A percentile compares a stretch with the other conserved stretches of the same genome.
These are phyloP conservation scores for Exidia glandulosa DNA, from an alignment of 768 basidiomycete species.

Conservation along the genomic window DNA sequence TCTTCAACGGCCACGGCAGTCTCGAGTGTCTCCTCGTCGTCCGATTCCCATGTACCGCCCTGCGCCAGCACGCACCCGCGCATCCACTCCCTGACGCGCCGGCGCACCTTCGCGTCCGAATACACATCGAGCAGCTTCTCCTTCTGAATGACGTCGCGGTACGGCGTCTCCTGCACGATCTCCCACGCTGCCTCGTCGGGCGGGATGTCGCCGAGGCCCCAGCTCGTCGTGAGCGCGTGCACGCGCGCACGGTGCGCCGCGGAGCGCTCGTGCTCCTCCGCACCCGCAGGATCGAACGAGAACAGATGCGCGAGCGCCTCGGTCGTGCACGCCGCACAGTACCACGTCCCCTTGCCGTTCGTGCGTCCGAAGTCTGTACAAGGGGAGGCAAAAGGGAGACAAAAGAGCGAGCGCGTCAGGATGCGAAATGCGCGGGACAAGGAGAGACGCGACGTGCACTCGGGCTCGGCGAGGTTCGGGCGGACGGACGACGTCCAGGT, in stretches of 20 bases:
- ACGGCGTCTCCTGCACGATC: constrained; percentile 36
- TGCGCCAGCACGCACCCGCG: not conserved
- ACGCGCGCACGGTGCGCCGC: constrained; percentile 12
- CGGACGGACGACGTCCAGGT: not conserved
- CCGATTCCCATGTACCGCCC: not conserved
- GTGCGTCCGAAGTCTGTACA: constrained; percentile 14
- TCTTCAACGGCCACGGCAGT: not conserved
- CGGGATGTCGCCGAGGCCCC: constrained; percentile 34
- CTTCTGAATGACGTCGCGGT: constrained; percentile 30
- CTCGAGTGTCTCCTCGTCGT: constrained; percentile 3
- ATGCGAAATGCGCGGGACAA: constrained; percentile 5
- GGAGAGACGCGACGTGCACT: constrained; percentile 19
- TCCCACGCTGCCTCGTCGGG: constrained; percentile 38
- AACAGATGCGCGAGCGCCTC: constrained; percentile 9
- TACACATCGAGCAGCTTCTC: constrained; percentile 33
- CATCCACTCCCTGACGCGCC: not conserved
- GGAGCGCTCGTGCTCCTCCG: constrained; percentile 21
- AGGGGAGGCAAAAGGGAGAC: not conserved
- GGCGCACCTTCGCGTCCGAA: not conserved
- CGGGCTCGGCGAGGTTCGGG: constrained; percentile 17
- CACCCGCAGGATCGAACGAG: constrained; percentile 17
- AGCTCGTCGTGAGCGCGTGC: constrained; percentile 17
- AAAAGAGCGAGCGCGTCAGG: not conserved
- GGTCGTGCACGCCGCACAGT: constrained; percentile 21
- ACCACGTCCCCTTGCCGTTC: constrained; percentile 17